Base-by-base conservation (phyloP, 306 rosid genomes). In the Luffa aegyptiaca region DNA sequence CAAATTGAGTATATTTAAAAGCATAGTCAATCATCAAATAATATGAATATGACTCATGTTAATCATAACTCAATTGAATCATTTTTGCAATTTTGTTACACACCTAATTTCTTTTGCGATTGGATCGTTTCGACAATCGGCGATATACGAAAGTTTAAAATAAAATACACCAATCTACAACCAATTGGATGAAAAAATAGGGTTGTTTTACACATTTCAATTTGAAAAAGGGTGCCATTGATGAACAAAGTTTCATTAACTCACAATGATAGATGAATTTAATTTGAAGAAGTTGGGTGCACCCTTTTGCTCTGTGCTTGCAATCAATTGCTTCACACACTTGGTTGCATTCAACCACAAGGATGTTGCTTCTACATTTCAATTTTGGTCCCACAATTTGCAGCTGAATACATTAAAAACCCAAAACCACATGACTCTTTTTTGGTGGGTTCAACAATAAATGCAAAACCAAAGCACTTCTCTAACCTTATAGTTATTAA, bases 301-400 rank as follows among this genome's bases (percentile, higher is more conserved):
- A 65, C 72, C 46, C 11, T 65, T 37, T 65, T 6, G 42, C 26
- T 68, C 75, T 69, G 14, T 44, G 37, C 56, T 46, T 46, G 58
- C 36, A 45, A 46, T 72, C 56, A 72, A 72, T 72, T 72, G 20
- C 57, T n/a, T 21, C 41, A 71, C 44, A 66, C 53, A 45, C 10
- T 21, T 48, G 33, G 58, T 46, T 72, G 77, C 77, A 72, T 46
- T 72, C 33, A 72, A 72, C 39, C 77, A 72, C 37, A 21, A 72
- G 77, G 55, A 21, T 46, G 77, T 46, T 72, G 58, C 77, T 72
- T 46, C 77, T 33, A 26, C 77, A 45, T 48, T 5, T 46, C 58
- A 21, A 72, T 46, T 72, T 46, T 72, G 75, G 75, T 45, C 76
- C 76, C 76, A 70, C 37, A 70, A 45, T 72, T 72, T 72, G 37